Evolutionary conservation across 2,329 filamentous ascomycete genomes (phyloP), one percentile per base, ranked within the genome.

Genomic region (Ophiocordyceps camponoti-leonardi): DNA sequence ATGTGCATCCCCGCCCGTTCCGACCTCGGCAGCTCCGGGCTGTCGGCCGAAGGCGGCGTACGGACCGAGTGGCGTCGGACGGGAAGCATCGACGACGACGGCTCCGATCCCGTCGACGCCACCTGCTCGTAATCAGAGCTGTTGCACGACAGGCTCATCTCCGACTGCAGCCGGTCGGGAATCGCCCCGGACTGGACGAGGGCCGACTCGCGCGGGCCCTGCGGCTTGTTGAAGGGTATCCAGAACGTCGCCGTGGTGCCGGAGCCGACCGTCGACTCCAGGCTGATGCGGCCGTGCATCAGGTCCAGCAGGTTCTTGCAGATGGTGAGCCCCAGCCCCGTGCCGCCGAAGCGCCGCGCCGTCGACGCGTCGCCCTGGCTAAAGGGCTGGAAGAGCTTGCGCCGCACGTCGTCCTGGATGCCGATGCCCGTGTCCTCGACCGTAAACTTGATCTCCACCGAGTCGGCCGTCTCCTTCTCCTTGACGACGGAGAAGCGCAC

Each of bases 271-370:
- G 78, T 79, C 49, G 86, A 78, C 39, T 77, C 71, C 50, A 80
- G 79, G 49, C 95, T 93, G 49, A 73, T 79, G 40, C 88, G 88
- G 49, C 85, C 79, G 75, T 95, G 88, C 63, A 94, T 88, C 19
- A 84, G 86, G 63, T 94, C 84, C 49, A 95, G 87, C 41, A 95
- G 78, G 1, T 85, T 87, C 63, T 94, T 94, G 73, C 88, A 94
- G 51, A 95, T 95, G 56, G 85, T 93, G 40, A 95, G 71, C 2
- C 88, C 88, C 2, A 95, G 77, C 22, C 88, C 88, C 52, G 86
- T 94, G 41, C 88, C 88, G 39, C 88, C 88, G 54, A 94, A 95
- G 57, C 87, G 92, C 44, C 88, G 73, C 46, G 87, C 86, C 3
- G 87, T 94, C 53, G 85, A 92, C 42, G 82, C 83, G 61, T 95